These are phyloP conservation scores for Cicer arietinum DNA, from an alignment of 306 rosid genomes.

Conservation along the genomic window DNA sequence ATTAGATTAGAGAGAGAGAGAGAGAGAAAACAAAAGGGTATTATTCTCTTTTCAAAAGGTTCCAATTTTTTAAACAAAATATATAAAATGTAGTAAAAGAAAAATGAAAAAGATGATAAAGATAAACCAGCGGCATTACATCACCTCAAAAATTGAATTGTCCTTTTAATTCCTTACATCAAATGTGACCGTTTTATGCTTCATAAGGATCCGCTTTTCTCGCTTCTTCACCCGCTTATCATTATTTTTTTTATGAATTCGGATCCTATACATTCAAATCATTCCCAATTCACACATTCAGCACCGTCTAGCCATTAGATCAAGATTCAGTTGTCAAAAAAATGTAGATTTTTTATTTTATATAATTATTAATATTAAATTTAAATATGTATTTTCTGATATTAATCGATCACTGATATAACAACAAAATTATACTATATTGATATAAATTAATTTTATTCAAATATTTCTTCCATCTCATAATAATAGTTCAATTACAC, in stretches of 20 bases:
- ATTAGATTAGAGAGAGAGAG: constrained; percentile 23
- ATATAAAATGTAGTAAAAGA: background rate
- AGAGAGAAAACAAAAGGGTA: background rate
- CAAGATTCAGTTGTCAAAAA: too few species aligned
- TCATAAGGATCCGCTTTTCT: constrained; percentile 74
- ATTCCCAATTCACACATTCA: too few species aligned
- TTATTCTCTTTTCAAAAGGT: constrained; percentile 36
- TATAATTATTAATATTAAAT: too few species aligned
- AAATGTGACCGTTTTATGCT: constrained; percentile 60
- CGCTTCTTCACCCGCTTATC: constrained; percentile 57
- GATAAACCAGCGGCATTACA: background rate
- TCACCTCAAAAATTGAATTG: constrained; percentile 41
- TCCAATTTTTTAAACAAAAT: background rate
- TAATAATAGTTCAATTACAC: too few species aligned
- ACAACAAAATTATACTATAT: too few species aligned
- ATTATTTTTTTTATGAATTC: background rate
- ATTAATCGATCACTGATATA: too few species aligned
- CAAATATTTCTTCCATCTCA: too few species aligned
- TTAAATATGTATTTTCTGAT: too few species aligned
- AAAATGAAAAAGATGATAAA: background rate
- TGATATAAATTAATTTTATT: too few species aligned
- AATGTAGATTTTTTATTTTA: too few species aligned
- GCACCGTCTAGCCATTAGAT: too few species aligned
- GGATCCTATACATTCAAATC: too few species aligned
- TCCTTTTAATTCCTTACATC: constrained; percentile 65